Conservation (phyloP, 208 protist species). For the Leishmania tropica region DNA sequence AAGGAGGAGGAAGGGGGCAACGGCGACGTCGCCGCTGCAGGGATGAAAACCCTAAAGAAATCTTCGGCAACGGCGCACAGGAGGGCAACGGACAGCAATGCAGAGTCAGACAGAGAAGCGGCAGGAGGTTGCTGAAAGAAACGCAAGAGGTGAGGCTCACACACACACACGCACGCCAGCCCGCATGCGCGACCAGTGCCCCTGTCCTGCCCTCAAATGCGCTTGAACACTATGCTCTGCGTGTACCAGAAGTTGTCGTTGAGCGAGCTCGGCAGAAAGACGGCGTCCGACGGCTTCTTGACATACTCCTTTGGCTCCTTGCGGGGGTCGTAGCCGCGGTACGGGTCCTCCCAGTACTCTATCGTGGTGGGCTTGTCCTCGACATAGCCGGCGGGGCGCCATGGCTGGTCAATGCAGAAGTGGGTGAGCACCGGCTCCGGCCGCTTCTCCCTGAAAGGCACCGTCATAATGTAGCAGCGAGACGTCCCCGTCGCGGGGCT, state of each 20-base stretch:
- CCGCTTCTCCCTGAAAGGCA: constrained; percentile 66
- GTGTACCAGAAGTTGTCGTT: constrained; percentile 89
- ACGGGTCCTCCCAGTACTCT: constrained; percentile 91
- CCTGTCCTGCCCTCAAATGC: constrained; percentile 39
- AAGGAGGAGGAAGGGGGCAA: not conserved
- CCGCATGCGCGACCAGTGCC: not conserved
- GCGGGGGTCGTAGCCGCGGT: constrained; percentile 81
- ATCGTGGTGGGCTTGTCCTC: constrained; percentile 68
- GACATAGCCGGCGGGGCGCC: constrained; percentile 78
- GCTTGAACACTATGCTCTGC: constrained; percentile 88
- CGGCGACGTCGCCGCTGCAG: not conserved
- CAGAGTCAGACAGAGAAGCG: not conserved
- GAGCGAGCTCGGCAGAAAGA: constrained; percentile 65
- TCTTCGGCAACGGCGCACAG: not conserved
- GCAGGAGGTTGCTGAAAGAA: constrained; percentile 3
- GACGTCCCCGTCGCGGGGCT: constrained; percentile 59
- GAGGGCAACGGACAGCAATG: not conserved
- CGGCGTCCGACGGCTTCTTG: constrained; percentile 61
- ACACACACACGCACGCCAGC: not conserved
- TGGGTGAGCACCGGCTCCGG: constrained; percentile 40
- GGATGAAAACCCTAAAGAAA: not conserved
- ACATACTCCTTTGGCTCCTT: constrained; percentile 75
- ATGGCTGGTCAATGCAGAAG: constrained; percentile 67
- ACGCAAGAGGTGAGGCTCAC: not conserved
- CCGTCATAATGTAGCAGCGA: constrained; percentile 85